Evolutionary conservation across 83 land plant genomes (phyloP).

Genomic region (Diphasiastrum complanatum): DNA sequence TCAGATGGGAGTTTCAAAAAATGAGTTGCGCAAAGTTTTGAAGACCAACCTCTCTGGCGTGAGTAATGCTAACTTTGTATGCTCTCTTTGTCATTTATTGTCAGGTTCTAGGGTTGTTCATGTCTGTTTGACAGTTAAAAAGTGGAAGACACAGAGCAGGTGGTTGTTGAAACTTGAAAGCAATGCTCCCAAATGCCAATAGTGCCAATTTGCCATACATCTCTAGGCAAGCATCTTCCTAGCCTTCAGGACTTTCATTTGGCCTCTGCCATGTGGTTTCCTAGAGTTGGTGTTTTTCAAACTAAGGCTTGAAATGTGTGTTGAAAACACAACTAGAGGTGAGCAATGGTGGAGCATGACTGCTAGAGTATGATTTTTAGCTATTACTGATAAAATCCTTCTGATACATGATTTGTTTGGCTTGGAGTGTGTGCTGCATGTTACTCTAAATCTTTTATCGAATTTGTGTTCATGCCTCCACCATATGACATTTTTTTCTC

Average conservation of each 20-base stretch:
- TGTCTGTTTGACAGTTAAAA: background rate
- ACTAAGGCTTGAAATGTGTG: background rate
- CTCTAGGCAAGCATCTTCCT: background rate
- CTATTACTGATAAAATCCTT: no score
- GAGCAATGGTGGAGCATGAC: background rate
- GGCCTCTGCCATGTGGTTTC: background rate
- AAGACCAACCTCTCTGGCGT: constrained; percentile 92
- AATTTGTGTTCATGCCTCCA: no score
- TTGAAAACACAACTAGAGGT: background rate
- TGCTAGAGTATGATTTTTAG: no score
- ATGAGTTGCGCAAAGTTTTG: constrained; percentile 73
- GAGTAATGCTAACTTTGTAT: constrained; percentile 14
- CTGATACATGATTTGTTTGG: background rate
- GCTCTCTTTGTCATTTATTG: background rate
- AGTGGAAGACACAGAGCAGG: background rate
- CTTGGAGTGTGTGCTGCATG: background rate
- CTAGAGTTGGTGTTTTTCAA: background rate
- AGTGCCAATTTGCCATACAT: background rate
- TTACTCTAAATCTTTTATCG: background rate
- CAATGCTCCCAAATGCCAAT: background rate
- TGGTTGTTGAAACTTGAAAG: background rate
- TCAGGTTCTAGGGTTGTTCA: background rate
- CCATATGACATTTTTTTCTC: no score
- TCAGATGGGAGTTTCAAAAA: constrained; percentile 77
- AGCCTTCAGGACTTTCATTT: background rate